phyloP scores from a whole-genome alignment of 1,139 yeast genomes.

The Debaryomyces fabryi region DNA sequence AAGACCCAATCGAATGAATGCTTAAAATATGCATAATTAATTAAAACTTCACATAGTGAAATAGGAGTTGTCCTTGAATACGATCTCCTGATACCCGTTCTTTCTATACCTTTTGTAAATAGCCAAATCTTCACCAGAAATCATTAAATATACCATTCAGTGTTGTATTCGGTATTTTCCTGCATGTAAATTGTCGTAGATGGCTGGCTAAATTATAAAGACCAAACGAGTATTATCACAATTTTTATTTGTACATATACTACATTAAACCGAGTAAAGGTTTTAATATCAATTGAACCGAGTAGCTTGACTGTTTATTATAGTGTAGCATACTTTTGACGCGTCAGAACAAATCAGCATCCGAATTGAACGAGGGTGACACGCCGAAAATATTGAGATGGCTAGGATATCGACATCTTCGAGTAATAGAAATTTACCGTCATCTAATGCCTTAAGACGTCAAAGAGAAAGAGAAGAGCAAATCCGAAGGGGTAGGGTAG shows the following conservation, averaged over 20 bases:
- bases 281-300: neutral
- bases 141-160: neutral
- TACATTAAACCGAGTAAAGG: neutral
- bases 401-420: constrained; percentile 19
- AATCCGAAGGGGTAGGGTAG: constrained; percentile 12
- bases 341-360: neutral
- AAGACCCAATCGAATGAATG: no score
- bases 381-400: neutral
- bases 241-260: constrained; percentile 1
- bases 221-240: neutral
- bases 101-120: neutral
- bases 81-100: neutral
- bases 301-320: neutral
- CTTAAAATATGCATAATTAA: no score
- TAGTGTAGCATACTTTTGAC: neutral
- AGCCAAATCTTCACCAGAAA: neutral
- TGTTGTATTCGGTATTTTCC: no score
- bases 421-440: constrained; percentile 11
- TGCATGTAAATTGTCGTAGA: neutral
- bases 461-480: constrained; percentile 19
- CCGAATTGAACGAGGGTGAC: neutral
- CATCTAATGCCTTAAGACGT: constrained; percentile 17
- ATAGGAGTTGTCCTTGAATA: neutral
- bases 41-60: neutral
- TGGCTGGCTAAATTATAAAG: constrained; percentile 1